These are phyloP conservation scores for Yarrowia bubula DNA, from an alignment of 805 yeast species.

Conservation along the genomic window DNA sequence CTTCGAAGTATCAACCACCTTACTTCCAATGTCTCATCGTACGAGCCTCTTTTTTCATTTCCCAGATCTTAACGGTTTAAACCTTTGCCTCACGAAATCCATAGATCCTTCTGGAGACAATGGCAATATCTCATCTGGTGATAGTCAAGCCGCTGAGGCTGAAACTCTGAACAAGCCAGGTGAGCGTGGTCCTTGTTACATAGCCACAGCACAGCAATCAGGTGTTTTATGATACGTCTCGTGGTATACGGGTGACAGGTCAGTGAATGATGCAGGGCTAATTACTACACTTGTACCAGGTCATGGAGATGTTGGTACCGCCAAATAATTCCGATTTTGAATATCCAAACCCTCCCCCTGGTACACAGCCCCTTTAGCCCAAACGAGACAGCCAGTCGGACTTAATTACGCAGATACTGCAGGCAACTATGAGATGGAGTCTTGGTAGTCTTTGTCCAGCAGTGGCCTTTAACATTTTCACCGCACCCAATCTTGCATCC, in stretches of 20 bases:
- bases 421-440: not conserved
- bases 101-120: not conserved
- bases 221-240: not conserved
- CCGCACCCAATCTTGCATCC: not conserved
- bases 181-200: not conserved
- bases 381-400: not conserved
- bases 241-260: too few relatives aligned
- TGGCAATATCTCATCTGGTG: not conserved
- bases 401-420: not conserved
- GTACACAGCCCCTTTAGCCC: not conserved
- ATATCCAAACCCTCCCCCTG: too few relatives aligned
- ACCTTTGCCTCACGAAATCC: constrained; percentile 1
- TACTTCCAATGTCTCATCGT: too few relatives aligned
- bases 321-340: too few relatives aligned
- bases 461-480: not conserved
- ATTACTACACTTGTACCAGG: too few relatives aligned
- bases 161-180: not conserved
- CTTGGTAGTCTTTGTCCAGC: not conserved
- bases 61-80: not conserved
- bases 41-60: not conserved
- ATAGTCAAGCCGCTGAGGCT: not conserved
- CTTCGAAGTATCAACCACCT: not conserved
- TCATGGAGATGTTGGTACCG: too few relatives aligned
- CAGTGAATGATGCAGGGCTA: not conserved
- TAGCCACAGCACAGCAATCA: not conserved